Evolutionary conservation across 352 stramenopile genomes (phyloP).

Genomic region (Pilasporangium apinafurcum): DNA sequence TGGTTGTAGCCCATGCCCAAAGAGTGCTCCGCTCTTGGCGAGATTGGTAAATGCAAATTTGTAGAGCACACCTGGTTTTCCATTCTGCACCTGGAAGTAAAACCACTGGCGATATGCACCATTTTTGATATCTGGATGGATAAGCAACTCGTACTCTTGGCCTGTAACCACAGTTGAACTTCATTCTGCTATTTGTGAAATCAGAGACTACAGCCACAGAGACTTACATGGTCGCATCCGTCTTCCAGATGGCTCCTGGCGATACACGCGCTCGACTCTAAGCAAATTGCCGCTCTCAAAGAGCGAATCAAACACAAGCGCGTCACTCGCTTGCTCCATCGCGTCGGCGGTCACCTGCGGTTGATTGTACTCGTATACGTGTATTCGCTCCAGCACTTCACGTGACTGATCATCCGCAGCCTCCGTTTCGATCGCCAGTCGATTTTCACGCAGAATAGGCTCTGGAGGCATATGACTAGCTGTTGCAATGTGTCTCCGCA

Average conservation of each 20-base stretch:
- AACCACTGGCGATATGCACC: slow-evolving; percentile 87
- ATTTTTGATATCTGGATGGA: slow-evolving; percentile 80
- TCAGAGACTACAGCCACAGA: not conserved
- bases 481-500: slow-evolving; percentile 27
- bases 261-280: slow-evolving; percentile 50
- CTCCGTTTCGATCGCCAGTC: slow-evolving; percentile 23
- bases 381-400: slow-evolving; percentile 18
- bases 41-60: slow-evolving; percentile 78
- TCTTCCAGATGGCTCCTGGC: slow-evolving; percentile 7
- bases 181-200: not conserved
- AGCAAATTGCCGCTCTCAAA: slow-evolving; percentile 75
- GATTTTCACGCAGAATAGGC: slow-evolving; percentile 39
- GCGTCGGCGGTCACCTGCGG: slow-evolving; percentile 26
- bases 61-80: slow-evolving; percentile 31
- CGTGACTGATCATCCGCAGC: slow-evolving; percentile 21
- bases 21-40: slow-evolving; percentile 78
- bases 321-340: slow-evolving; percentile 37
- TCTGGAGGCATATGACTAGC: slow-evolving; percentile 16
- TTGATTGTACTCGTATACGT: slow-evolving; percentile 76
- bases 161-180: slow-evolving; percentile 3
- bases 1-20: slow-evolving; percentile 72
- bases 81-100: slow-evolving; percentile 83
- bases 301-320: slow-evolving; percentile 64
- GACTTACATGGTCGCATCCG: slow-evolving; percentile 1
- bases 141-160: slow-evolving; percentile 66